Evolutionary conservation across 148 eudicot species (phyloP), one percentile per base, ranked within the genome.

Genomic region (Drosera capensis): DNA sequence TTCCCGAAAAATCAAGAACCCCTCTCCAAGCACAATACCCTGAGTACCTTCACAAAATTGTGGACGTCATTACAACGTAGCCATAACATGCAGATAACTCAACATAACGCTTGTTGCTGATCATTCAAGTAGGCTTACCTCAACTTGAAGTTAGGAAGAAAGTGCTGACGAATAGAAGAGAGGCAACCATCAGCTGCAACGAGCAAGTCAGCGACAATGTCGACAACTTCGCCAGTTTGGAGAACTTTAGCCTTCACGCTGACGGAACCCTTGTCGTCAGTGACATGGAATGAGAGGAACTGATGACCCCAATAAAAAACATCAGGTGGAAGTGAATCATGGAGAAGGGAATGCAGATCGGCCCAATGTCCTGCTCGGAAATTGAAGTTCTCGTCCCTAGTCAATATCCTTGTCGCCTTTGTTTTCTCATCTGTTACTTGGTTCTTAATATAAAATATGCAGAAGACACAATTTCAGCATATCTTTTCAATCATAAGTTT

Each of bases 11-110:
- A 57, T 82, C 87, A 20, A 81, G 64, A 37, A 86, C 75, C 19
- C 96, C 96, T 73, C 93, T 78, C 96, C 96, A 82, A 40, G 93
- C 96, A 66, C 87, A 81, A 39, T 81, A 86, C 26, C 96, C 96
- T 43, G 93, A 53, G 46, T 79, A 84, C 70, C 88, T 77, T 25
- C 39, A 48, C 14, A 9, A 24, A 4, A 8, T 8, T 26, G 14
- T 8, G 28, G 25, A 48, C 14, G 9, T 8, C 13, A 37, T 29
- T 29, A 20, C 18, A 19, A 14, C 38, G 24, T 8, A 3, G n/a
- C 14, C 3, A 37, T 15, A 37, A 37, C n/a, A 37, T 15, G 2
- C 8, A 8, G n/a, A 37, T n/a, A n/a, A n/a, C n/a, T n/a, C n/a
- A n/a, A n/a, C 45, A 41, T 13, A 17, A 8, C 14, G 5, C 20